Percentiles rank a stretch among this genome's conserved stretches.
Evolutionary conservation across 164 flowering plant genomes (phyloP).

Genomic region (Euptelea pleiosperma): DNA sequence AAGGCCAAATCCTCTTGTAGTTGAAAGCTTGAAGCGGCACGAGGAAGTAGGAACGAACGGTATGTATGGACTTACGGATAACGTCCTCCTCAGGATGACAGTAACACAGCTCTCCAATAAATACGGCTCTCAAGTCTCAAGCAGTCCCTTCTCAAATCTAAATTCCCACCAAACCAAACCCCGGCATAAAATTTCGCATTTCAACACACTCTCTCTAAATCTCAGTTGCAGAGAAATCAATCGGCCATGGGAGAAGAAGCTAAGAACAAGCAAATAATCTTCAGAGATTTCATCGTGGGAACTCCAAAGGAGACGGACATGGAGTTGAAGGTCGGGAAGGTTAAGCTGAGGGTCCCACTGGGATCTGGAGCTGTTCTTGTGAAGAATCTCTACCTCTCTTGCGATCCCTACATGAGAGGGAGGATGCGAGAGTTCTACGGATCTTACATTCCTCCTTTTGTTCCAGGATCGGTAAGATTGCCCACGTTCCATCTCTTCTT

Average conservation of each 20-base stretch:
- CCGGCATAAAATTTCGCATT: too few relatives aligned
- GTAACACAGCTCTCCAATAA: too few relatives aligned
- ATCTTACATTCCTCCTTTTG: conserved; percentile 34
- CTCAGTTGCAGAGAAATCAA: too few relatives aligned
- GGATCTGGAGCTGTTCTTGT: conserved; percentile 28
- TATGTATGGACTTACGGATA: too few relatives aligned
- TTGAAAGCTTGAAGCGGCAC: too few relatives aligned
- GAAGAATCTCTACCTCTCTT: conserved; percentile 37
- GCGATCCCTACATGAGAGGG: conserved; percentile 42
- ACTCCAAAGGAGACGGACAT: conserved; percentile 37
- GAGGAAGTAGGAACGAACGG: too few relatives aligned
- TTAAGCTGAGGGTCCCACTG: conserved; percentile 21
- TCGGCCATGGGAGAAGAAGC: conserved; percentile 17
- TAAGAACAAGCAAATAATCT: conserved; percentile 35
- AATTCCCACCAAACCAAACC: too few relatives aligned
- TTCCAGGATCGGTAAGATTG: conserved; percentile 26
- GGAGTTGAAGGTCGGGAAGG: conserved; percentile 30
- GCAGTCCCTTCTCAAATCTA: too few relatives aligned
- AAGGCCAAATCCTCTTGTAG: too few relatives aligned
- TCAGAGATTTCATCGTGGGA: conserved; percentile 28
- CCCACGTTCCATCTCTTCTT: not conserved
- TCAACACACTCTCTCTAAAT: too few relatives aligned
- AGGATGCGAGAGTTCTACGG: conserved; percentile 30
- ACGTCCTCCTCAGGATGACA: too few relatives aligned
- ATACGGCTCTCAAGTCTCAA: too few relatives aligned